Conservation (phyloP, 2,329 filamentous ascomycete species). For the Cercospora sojina region DNA sequence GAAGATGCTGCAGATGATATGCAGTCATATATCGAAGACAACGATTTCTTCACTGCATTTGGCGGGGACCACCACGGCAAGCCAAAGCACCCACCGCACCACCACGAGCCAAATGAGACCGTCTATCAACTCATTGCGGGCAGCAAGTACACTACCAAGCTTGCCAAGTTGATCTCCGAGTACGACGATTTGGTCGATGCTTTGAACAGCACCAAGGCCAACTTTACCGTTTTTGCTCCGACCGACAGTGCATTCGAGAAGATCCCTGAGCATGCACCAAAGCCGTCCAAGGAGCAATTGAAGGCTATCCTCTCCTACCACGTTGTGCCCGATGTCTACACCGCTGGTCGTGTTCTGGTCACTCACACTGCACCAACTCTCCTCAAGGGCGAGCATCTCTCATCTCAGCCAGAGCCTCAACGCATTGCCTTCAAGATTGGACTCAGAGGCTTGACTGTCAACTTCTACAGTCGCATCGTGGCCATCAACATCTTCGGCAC, state of each 20-base stretch:
- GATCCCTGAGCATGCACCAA: constrained; percentile 55
- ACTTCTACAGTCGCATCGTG: constrained; percentile 72
- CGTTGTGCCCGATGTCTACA: constrained; percentile 65
- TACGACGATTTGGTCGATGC: constrained; percentile 68
- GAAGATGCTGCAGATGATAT: constrained; percentile 48
- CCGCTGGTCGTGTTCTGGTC: constrained; percentile 63
- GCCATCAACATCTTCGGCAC: constrained; percentile 68
- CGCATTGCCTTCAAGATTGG: constrained; percentile 68
- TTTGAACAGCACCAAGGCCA: constrained; percentile 71
- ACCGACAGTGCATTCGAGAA: constrained; percentile 72
- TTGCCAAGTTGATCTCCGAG: constrained; percentile 72
- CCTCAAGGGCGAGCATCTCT: constrained; percentile 59
- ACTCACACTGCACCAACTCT: constrained; percentile 74
- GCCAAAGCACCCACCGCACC: constrained; percentile 36
- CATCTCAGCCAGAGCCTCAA: constrained; percentile 61
- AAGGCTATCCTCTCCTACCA: constrained; percentile 74
- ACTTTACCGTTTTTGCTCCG: constrained; percentile 80
- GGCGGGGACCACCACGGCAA: constrained; percentile 34
- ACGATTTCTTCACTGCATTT: constrained; percentile 37
- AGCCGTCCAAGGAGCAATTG: constrained; percentile 69
- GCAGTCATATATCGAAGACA: constrained; percentile 48
- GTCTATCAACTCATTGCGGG: constrained; percentile 77
- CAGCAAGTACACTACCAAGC: constrained; percentile 73
- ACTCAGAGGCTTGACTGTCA: constrained; percentile 65
- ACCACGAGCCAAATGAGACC: constrained; percentile 62